Percentiles rank a stretch among this genome's conserved stretches.
phyloP scores from a whole-genome alignment of 2,329 filamentous ascomycete species.

The Alternaria atra region DNA sequence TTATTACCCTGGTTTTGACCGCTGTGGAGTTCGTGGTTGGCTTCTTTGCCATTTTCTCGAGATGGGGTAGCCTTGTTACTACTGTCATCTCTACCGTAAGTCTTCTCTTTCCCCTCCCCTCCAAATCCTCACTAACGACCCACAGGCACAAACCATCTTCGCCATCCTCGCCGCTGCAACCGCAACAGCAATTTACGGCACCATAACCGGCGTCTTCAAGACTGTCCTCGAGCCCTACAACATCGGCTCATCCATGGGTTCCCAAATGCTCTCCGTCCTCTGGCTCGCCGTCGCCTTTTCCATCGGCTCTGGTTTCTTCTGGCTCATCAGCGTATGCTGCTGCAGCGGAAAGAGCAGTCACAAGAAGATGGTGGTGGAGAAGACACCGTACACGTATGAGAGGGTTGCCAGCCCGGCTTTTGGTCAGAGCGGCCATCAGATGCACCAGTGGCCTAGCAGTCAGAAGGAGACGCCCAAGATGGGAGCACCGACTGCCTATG shows the following conservation, averaged over 20 bases:
- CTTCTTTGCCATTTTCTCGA: conserved; percentile 82
- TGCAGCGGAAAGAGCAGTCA: conserved; percentile 72
- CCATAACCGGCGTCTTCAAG: conserved; percentile 75
- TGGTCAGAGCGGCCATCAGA: conserved; percentile 41
- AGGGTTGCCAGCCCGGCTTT: conserved; percentile 58
- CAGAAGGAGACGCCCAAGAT: conserved; percentile 32
- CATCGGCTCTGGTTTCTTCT: conserved; percentile 82
- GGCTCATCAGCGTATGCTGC: conserved; percentile 91
- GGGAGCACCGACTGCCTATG: conserved; percentile 48
- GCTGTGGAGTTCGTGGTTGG: conserved; percentile 78
- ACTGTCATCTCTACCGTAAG: conserved; percentile 77
- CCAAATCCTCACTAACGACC: conserved; percentile 31
- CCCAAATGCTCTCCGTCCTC: conserved; percentile 72
- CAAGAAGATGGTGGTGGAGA: conserved; percentile 62
- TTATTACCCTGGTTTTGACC: conserved; percentile 75
- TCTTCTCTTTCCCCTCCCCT: conserved; percentile 38
- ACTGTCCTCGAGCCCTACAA: conserved; percentile 74
- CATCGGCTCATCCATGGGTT: conserved; percentile 73
- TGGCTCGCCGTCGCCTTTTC: conserved; percentile 86
- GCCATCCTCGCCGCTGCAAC: conserved; percentile 73
- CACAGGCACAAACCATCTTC: conserved; percentile 63
- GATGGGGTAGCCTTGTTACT: conserved; percentile 81
- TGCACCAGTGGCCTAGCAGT: conserved; percentile 24
- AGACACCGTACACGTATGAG: conserved; percentile 70
- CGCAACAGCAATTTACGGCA: conserved; percentile 75